Percentiles rank a stretch among this genome's conserved stretches.
phyloP scores from a whole-genome alignment of 148 eudicot genomes.

The Rhododendron mucronatum region DNA sequence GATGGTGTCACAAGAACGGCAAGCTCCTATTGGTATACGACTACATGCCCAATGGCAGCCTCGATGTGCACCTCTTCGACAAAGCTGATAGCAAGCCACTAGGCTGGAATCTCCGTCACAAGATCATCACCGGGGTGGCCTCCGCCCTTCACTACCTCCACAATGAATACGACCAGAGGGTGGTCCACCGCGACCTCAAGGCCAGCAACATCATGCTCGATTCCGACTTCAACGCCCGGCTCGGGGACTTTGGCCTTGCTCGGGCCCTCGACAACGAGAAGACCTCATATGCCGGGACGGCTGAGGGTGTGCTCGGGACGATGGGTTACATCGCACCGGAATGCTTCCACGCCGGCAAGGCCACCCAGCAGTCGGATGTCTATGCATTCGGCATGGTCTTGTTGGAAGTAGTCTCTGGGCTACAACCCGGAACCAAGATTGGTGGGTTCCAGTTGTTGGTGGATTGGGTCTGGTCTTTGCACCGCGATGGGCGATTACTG shows the following conservation, averaged over 20 bases:
- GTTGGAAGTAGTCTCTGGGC: slow-evolving; percentile 66
- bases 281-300: slow-evolving; percentile 52
- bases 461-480: slow-evolving; percentile 84
- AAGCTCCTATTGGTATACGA: slow-evolving; percentile 73
- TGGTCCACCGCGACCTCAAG: slow-evolving; percentile 85
- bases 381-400: slow-evolving; percentile 70
- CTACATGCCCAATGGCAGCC: slow-evolving; percentile 87
- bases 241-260: slow-evolving; percentile 88
- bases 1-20: slow-evolving; percentile 68
- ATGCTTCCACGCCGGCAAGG: slow-evolving; percentile 79
- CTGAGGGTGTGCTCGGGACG: slow-evolving; percentile 73
- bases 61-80: slow-evolving; percentile 63
- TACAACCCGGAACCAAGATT: slow-evolving; percentile 49
- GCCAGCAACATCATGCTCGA: slow-evolving; percentile 95
- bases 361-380: slow-evolving; percentile 66
- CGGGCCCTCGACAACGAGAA: slow-evolving; percentile 78
- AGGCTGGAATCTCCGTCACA: slow-evolving; percentile 42
- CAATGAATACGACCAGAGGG: slow-evolving; percentile 68
- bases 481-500: slow-evolving; percentile 53
- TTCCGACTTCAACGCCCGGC: slow-evolving; percentile 60
- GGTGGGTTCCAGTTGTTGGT: slow-evolving; percentile 45
- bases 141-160: slow-evolving; percentile 66
- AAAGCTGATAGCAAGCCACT: slow-evolving; percentile 20
- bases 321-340: slow-evolving; percentile 94
- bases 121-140: slow-evolving; percentile 45